These are phyloP conservation scores for Biscogniauxia mediterranea DNA, from an alignment of 2,329 filamentous ascomycete genomes.

Conservation along the genomic window DNA sequence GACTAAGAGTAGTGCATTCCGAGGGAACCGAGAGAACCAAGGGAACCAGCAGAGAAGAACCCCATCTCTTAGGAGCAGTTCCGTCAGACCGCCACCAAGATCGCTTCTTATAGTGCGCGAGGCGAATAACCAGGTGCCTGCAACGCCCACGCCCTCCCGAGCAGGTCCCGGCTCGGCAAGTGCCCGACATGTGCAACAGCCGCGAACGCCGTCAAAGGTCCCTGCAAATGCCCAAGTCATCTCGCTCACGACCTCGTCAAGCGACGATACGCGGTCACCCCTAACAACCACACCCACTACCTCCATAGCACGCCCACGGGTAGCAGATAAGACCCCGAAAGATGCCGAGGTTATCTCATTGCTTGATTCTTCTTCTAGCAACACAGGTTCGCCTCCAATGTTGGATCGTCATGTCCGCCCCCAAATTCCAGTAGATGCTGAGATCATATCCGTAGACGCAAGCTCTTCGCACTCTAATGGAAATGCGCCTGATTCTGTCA, in stretches of 20 bases:
- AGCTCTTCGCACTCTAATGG: conserved; percentile 4
- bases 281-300: not conserved
- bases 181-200: not conserved
- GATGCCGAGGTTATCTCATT: not conserved
- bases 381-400: not conserved
- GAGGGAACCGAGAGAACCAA: not conserved
- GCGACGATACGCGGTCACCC: not conserved
- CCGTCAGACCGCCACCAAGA: not conserved
- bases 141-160: not conserved
- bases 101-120: not conserved
- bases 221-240: not conserved
- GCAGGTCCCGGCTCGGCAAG: not conserved
- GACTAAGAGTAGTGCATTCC: not conserved
- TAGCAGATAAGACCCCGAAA: not conserved
- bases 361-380: not conserved
- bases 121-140: not conserved
- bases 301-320: not conserved
- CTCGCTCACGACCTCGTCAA: not conserved
- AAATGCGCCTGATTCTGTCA: not conserved
- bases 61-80: not conserved
- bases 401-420: not conserved
- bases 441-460: conserved; percentile 3
- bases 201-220: not conserved
- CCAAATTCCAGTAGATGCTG: conserved; percentile 1
- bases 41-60: not conserved